Evolutionary conservation across 1,139 yeast genomes (phyloP).

Genomic region (Sugiyamaella sp.): DNA sequence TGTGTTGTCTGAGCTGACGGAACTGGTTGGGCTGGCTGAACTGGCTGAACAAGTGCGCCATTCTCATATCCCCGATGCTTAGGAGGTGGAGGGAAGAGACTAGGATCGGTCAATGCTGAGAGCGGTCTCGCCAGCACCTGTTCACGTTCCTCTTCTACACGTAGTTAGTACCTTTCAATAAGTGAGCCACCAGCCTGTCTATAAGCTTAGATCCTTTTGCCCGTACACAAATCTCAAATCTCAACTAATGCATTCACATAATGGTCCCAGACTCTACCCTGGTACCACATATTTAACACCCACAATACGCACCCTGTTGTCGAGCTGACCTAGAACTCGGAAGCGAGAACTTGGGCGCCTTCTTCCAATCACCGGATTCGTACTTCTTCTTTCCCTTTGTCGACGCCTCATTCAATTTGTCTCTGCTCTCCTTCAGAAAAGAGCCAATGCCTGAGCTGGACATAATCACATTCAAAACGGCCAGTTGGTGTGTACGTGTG

Average conservation of each 20-base stretch:
- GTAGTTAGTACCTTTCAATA: conserved; percentile 5
- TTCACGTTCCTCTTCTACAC: conserved; percentile 24
- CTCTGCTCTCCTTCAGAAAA: conserved; percentile 29
- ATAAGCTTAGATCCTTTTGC: too few relatives aligned
- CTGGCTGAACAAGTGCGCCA: conserved; percentile 13
- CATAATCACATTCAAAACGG: not conserved
- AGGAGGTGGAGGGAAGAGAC: conserved; percentile 59
- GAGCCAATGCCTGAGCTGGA: conserved; percentile 19
- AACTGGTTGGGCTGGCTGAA: conserved; percentile 19
- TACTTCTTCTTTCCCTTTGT: conserved; percentile 26
- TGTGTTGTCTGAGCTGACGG: not conserved
- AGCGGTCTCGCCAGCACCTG: conserved; percentile 41
- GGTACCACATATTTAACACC: too few relatives aligned
- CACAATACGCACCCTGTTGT: not conserved
- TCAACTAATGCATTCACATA: too few relatives aligned
- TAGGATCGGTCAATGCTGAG: conserved; percentile 45
- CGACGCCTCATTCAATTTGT: conserved; percentile 27
- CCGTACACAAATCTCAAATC: too few relatives aligned
- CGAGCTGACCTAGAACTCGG: conserved; percentile 6
- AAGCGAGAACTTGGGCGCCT: conserved; percentile 19
- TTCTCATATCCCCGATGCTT: conserved; percentile 37
- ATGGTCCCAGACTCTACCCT: too few relatives aligned
- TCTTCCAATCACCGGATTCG: conserved; percentile 29
- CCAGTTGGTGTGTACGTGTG: too few relatives aligned
- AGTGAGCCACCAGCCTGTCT: too few relatives aligned